Conservation (phyloP, 768 basidiomycete species). For the Mrakia blollopis region DNA sequence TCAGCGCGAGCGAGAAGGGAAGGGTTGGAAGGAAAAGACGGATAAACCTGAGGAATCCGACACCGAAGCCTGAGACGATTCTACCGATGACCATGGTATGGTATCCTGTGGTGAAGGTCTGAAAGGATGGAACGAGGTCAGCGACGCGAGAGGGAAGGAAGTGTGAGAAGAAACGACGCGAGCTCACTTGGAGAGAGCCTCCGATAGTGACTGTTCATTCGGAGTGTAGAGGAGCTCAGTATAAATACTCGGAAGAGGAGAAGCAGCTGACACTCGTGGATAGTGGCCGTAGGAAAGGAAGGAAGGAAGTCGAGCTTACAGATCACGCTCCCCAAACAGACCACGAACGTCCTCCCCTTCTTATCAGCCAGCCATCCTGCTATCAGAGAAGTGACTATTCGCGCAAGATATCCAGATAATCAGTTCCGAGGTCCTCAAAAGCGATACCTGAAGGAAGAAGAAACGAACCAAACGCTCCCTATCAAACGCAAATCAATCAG, state of each 20-base stretch:
- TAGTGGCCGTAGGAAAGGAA: background rate
- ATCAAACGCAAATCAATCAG: background rate
- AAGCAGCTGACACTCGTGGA: background rate
- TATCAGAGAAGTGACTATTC: slow-evolving; percentile 74
- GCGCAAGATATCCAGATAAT: background rate
- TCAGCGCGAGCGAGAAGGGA: background rate
- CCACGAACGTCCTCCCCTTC: slow-evolving; percentile 76
- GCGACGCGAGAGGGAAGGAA: background rate
- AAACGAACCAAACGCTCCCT: background rate
- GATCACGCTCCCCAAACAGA: slow-evolving; percentile 73
- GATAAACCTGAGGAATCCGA: slow-evolving; percentile 77
- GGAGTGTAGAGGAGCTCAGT: background rate
- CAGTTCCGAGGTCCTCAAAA: background rate
- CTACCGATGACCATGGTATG: slow-evolving; percentile 76
- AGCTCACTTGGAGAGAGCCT: background rate
- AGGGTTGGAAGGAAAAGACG: background rate
- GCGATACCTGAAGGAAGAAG: background rate
- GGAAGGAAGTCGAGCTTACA: slow-evolving; percentile 40
- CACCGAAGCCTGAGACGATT: slow-evolving; percentile 78
- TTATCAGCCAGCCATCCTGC: slow-evolving; percentile 83
- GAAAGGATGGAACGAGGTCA: slow-evolving; percentile 46
- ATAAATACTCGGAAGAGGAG: background rate
- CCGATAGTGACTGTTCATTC: background rate
- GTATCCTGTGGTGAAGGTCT: slow-evolving; percentile 73
- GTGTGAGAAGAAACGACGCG: background rate